Conservation (phyloP, 1,139 yeast genomes). For the Tardiomyces blankii region DNA sequence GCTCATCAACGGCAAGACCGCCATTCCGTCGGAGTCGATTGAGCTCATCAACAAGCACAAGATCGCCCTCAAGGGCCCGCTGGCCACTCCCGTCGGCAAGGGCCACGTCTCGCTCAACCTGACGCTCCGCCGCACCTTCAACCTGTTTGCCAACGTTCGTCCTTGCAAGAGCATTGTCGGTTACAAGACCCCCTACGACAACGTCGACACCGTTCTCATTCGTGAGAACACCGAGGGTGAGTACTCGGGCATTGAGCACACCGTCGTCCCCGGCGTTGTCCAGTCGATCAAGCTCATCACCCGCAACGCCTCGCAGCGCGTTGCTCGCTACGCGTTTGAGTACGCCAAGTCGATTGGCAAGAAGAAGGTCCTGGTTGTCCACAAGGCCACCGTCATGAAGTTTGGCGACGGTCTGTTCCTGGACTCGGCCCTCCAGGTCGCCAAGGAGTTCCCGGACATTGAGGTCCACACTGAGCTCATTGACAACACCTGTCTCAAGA, state of each 20-base stretch:
- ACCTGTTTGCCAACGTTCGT: constrained; percentile 92
- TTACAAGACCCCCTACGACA: constrained; percentile 86
- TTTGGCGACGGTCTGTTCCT: constrained; percentile 95
- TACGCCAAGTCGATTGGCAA: constrained; percentile 84
- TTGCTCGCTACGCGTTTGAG: constrained; percentile 92
- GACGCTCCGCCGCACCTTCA: constrained; percentile 94
- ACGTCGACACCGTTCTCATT: constrained; percentile 90
- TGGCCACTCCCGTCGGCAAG: constrained; percentile 97
- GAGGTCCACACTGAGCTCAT: constrained; percentile 75
- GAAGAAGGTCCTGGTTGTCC: constrained; percentile 88
- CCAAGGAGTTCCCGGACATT: constrained; percentile 86
- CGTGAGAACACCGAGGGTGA: constrained; percentile 99
- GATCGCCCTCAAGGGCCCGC: constrained; percentile 94
- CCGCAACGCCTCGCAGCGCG: constrained; percentile 91
- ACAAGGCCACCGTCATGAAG: constrained; percentile 98
- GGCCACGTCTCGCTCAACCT: constrained; percentile 97
- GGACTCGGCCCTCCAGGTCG: constrained; percentile 80
- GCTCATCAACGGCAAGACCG: constrained; percentile 84
- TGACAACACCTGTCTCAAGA: constrained; percentile 88
- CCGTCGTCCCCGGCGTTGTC: constrained; percentile 95
- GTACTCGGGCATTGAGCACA: constrained; percentile 98
- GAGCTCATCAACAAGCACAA: constrained; percentile 85
- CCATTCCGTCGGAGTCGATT: constrained; percentile 87
- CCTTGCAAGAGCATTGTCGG: constrained; percentile 94
- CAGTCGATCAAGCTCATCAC: constrained; percentile 97